A percentile compares a stretch with the other conserved stretches of the same genome.
phyloP scores from a whole-genome alignment of 495 filamentous ascomycete species.

The Aspergillus sparsus region DNA sequence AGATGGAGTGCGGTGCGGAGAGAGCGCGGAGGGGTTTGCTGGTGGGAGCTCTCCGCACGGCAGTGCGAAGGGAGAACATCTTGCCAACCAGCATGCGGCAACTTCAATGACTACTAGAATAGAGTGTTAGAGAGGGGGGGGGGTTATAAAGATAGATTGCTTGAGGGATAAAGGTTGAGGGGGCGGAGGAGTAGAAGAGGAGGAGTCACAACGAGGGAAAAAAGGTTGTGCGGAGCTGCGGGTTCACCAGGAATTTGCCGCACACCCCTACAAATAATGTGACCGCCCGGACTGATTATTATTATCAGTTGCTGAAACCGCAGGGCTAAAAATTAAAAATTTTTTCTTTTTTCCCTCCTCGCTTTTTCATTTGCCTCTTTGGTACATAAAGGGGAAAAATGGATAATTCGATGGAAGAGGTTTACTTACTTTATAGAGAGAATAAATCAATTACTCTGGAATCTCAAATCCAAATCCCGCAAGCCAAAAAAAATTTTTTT shows the following conservation, averaged over 20 bases:
- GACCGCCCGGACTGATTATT: slow-evolving; percentile 23
- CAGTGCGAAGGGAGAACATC: slow-evolving; percentile 53
- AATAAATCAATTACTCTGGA: neutral
- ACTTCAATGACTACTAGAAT: slow-evolving; percentile 37
- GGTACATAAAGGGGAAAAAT: neutral
- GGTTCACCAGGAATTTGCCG: slow-evolving; percentile 26
- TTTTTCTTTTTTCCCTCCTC: slow-evolving; percentile 11
- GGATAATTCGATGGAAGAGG: slow-evolving; percentile 3
- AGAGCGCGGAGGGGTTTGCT: slow-evolving; percentile 47
- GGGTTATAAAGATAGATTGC: slow-evolving; percentile 14
- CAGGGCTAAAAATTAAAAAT: slow-evolving; percentile 17
- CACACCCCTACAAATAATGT: slow-evolving; percentile 20
- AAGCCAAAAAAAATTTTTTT: neutral
- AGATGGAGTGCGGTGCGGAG: slow-evolving; percentile 47
- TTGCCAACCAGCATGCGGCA: slow-evolving; percentile 54
- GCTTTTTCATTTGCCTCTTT: neutral
- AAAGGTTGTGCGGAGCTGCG: slow-evolving; percentile 28
- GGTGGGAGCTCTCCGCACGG: slow-evolving; percentile 53
- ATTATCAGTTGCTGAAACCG: slow-evolving; percentile 34
- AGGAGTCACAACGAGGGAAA: slow-evolving; percentile 28
- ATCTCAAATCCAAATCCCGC: slow-evolving; percentile 8
- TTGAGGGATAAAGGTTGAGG: slow-evolving; percentile 6
- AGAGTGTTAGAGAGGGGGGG: slow-evolving; percentile 24
- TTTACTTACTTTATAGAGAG: slow-evolving; percentile 14
- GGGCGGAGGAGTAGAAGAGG: slow-evolving; percentile 4